Evolutionary conservation across 805 yeast species (phyloP).

Genomic region (Yarrowia deformans): DNA sequence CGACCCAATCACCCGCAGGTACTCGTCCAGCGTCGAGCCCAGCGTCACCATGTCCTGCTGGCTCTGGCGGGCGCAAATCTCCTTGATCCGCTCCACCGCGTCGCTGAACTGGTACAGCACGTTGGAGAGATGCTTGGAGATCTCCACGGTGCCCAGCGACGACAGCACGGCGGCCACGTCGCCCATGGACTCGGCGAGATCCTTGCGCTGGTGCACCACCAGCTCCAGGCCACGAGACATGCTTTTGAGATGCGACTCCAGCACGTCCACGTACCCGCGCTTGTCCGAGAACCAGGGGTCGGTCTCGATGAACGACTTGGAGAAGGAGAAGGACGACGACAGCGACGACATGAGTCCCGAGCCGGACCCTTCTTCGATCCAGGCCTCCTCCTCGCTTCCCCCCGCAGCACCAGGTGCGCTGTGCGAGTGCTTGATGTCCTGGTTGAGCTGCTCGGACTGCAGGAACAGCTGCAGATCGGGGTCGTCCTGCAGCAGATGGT

Average conservation of each 20-base stretch:
- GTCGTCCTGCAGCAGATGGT: slow-evolving; percentile 67
- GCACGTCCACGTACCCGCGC: slow-evolving; percentile 68
- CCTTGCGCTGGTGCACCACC: slow-evolving; percentile 77
- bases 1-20: slow-evolving; percentile 77
- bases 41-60: slow-evolving; percentile 85
- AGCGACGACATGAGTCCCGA: slow-evolving; percentile 74
- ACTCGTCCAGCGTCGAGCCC: slow-evolving; percentile 88
- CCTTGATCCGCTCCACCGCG: slow-evolving; percentile 73
- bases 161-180: slow-evolving; percentile 68
- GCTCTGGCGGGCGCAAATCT: slow-evolving; percentile 76
- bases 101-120: slow-evolving; percentile 74
- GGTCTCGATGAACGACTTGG: slow-evolving; percentile 70
- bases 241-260: slow-evolving; percentile 73
- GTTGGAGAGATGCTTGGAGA: slow-evolving; percentile 69
- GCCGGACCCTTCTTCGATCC: slow-evolving; percentile 33
- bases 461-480: slow-evolving; percentile 79
- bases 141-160: slow-evolving; percentile 74
- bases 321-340: slow-evolving; percentile 67
- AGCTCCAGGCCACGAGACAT: slow-evolving; percentile 75
- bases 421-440: slow-evolving; percentile 64
- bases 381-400: slow-evolving; percentile 28
- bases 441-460: slow-evolving; percentile 71
- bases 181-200: slow-evolving; percentile 69
- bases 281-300: slow-evolving; percentile 80
- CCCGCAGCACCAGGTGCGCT: slow-evolving; percentile 48